Evolutionary conservation across 306 rosid species (phyloP).

Genomic region (Malus orientalis): DNA sequence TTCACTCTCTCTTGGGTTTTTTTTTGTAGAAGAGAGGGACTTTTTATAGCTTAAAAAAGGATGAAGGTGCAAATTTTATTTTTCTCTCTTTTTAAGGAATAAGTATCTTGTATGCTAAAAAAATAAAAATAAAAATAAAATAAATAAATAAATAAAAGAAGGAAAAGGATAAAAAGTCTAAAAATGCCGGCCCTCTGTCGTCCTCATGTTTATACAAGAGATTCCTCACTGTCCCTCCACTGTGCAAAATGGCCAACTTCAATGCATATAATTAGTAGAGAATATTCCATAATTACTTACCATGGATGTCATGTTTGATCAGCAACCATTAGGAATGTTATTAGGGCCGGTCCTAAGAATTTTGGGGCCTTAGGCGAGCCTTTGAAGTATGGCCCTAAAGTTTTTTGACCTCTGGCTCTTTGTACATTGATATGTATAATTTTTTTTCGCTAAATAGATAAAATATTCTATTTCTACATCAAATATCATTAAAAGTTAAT

Average conservation of each 20-base stretch:
- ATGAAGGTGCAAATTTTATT: not conserved
- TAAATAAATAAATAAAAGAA: not conserved
- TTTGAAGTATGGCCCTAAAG: no score
- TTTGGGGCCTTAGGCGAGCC: no score
- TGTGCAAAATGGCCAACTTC: conserved; percentile 18
- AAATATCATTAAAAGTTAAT: no score
- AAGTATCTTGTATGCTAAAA: not conserved
- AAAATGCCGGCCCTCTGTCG: not conserved
- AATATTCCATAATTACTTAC: conserved; percentile 12
- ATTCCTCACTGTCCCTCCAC: conserved; percentile 5
- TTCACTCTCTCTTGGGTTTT: not conserved
- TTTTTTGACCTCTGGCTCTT: no score
- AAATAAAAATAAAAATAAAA: not conserved
- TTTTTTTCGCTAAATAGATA: no score
- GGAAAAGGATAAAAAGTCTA: not conserved
- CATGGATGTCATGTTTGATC: not conserved
- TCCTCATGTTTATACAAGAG: conserved; percentile 3
- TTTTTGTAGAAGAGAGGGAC: not conserved
- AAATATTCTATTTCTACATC: no score
- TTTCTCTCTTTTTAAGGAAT: not conserved
- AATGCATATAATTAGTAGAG: not conserved
- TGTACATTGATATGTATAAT: no score
- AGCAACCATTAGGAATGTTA: not conserved
- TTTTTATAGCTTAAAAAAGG: not conserved
- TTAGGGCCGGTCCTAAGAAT: not conserved